Evolutionary conservation across 2,329 filamentous ascomycete species (phyloP).

Genomic region (Lecanicillium sp.): DNA sequence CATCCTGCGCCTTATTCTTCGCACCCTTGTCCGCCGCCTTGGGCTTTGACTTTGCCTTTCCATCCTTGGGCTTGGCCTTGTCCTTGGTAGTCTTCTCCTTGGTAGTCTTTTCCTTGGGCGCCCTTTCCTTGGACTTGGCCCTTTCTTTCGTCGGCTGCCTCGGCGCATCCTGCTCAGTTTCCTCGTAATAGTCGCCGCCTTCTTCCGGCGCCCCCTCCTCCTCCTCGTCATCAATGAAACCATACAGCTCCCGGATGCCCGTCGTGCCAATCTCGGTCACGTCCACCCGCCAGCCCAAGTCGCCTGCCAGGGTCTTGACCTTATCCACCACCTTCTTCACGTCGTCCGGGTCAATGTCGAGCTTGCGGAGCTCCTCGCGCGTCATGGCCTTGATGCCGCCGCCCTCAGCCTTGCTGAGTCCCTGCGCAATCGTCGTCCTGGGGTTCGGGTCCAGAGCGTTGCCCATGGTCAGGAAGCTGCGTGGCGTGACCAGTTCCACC

Average conservation of each 20-base stretch:
- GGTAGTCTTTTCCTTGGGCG: no score
- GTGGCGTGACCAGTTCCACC: conserved; percentile 36
- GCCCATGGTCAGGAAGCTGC: conserved; percentile 26
- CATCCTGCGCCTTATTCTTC: conserved; percentile 20
- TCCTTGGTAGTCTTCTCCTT: neutral
- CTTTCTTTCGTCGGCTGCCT: conserved; percentile 9
- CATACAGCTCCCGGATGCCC: conserved; percentile 56
- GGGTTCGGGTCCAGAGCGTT: conserved; percentile 18
- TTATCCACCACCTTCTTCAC: conserved; percentile 63
- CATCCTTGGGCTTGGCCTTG: conserved; percentile 2
- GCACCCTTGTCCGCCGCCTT: conserved; percentile 8
- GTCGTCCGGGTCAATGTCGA: conserved; percentile 58
- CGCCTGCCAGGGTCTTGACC: conserved; percentile 60
- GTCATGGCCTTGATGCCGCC: conserved; percentile 54
- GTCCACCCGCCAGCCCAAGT: conserved; percentile 73
- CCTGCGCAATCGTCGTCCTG: conserved; percentile 38
- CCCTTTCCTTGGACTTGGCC: neutral
- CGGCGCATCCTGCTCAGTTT: conserved; percentile 13
- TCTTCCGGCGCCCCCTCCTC: conserved; percentile 19
- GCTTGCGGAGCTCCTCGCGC: conserved; percentile 58
- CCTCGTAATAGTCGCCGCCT: conserved; percentile 7
- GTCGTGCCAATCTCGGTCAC: conserved; percentile 59
- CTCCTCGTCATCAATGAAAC: conserved; percentile 56
- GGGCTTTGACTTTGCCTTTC: conserved; percentile 9
- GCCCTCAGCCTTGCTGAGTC: conserved; percentile 45